Base-by-base conservation (phyloP, 176 grass and related monocot species). In the Ananas comosus region DNA sequence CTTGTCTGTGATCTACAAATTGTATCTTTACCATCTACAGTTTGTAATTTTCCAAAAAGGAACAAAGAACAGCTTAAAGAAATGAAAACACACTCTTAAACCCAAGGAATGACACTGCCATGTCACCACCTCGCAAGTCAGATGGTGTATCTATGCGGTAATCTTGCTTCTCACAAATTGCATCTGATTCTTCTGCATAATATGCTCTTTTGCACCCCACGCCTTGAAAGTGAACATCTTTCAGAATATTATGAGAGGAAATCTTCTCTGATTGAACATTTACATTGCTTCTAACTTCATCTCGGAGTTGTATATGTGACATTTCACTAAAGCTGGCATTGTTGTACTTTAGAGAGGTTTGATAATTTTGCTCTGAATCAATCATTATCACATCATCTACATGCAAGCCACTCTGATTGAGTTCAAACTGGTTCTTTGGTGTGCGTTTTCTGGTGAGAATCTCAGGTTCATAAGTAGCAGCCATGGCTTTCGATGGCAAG, bases 41-140 rank as follows among this genome's bases (percentile, higher is more conserved):
- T 42, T 42, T 42, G 33, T 42, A 42, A 42, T 42, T 42, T 42
- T 42, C 6, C 33, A 42, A 42, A 42, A 33, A 42, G 7, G 4
- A 42, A 42, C 33, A 42, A 42, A 7, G 4, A 42, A 67, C 64
- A 22, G 21, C 53, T 83, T 75, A 94, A 14, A 96, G 83, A 54
- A 96, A 89, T 12, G 85, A 85, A 65, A 96, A 96, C 9, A 96
- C 42, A 78, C 88, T 91, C 81, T 82, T 89, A 73, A 80, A 82
- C 50, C 77, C 79, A 56, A 76, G 51, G 49, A 85, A 79, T 59
- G 72, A 51, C 21, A 29, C 29, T 11, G 58, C 56, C 3, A 33
- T 52, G 42, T 76, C 56, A 13, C 68, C 21, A 54, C 73, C 61
- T 58, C 72, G 80, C 50, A 51, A 23, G 24, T 74, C 73, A 42